These are phyloP conservation scores for Paraphaeosphaeria minitans DNA, from an alignment of 2,329 filamentous ascomycete species.

Conservation along the genomic window DNA sequence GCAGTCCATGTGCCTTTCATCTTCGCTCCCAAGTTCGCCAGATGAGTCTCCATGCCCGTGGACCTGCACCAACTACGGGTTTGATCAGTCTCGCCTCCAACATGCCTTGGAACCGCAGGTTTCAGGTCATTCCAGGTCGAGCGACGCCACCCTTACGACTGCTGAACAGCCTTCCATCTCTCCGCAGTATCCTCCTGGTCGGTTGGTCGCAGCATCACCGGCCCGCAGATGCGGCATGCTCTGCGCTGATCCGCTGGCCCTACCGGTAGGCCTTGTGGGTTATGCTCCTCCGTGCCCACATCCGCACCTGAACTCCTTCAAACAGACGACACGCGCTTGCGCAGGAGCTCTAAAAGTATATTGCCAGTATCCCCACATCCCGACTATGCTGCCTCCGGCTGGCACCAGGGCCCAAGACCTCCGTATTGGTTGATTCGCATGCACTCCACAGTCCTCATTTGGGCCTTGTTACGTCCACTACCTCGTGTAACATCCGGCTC, in stretches of 20 bases:
- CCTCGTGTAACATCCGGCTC: constrained; percentile 6
- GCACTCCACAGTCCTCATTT: constrained; percentile 17
- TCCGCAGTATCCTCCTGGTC: constrained; percentile 7
- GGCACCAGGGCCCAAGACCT: constrained; percentile 23
- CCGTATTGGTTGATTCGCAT: constrained; percentile 29
- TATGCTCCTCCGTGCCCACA: constrained; percentile 17
- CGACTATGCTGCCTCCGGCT: constrained; percentile 18
- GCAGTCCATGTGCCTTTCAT: constrained; percentile 3
- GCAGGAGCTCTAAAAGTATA: constrained; percentile 26
- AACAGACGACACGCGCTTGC: constrained; percentile 27
- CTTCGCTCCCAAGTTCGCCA: not conserved
- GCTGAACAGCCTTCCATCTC: constrained; percentile 3
- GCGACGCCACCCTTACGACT: not conserved
- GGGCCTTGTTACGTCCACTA: constrained; percentile 12
- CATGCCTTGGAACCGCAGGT: constrained; percentile 6
- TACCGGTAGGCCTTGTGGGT: constrained; percentile 22
- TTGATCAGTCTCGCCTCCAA: not conserved
- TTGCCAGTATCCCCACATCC: constrained; percentile 37
- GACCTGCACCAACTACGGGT: not conserved
- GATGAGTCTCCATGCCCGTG: not conserved
- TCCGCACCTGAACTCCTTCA: constrained; percentile 22
- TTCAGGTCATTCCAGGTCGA: not conserved
- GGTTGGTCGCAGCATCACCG: constrained; percentile 27
- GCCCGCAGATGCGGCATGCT: constrained; percentile 30
- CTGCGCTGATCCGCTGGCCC: constrained; percentile 26